Percentiles rank a stretch among this genome's conserved stretches.
These are phyloP conservation scores for Phytophthora fragariae DNA, from an alignment of 352 stramenopile species.

Conservation along the genomic window DNA sequence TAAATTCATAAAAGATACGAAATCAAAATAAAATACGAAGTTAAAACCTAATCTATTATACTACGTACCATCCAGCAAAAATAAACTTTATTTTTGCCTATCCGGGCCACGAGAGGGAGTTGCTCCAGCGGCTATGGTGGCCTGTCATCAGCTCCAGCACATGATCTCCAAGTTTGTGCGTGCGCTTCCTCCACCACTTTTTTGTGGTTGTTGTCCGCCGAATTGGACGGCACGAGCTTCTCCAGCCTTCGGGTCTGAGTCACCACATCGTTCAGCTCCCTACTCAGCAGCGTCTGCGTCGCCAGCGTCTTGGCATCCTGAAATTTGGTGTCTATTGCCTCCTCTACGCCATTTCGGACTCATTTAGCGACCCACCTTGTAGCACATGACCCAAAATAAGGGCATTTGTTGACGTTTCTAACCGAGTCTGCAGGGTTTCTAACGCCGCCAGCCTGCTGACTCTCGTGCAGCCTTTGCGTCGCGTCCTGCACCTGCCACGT, in stretches of 20 bases:
- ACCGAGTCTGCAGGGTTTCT: conserved; percentile 33
- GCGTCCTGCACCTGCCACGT: conserved; percentile 48
- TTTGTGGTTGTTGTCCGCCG: conserved; percentile 27
- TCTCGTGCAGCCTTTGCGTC: conserved; percentile 36
- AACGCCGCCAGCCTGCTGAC: conserved; percentile 41
- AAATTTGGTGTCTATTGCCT: not conserved
- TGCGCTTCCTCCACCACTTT: conserved; percentile 40
- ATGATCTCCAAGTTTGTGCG: conserved; percentile 28
- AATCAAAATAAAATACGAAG: not conserved
- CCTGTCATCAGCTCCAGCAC: conserved; percentile 11
- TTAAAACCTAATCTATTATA: not conserved
- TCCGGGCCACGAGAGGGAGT: too few relatives aligned
- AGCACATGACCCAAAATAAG: conserved; percentile 1
- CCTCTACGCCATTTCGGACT: conserved; percentile 5
- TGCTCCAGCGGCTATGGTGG: not conserved
- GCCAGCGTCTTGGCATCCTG: conserved; percentile 29
- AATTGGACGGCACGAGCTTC: conserved; percentile 21
- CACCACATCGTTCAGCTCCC: conserved; percentile 18
- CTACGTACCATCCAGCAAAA: not conserved
- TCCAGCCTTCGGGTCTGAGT: conserved; percentile 20
- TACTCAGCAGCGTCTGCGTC: conserved; percentile 18
- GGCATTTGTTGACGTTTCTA: conserved; percentile 26
- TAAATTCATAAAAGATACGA: conserved; percentile 16
- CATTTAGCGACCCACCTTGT: conserved; percentile 4
- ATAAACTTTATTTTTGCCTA: not conserved